Conservation (phyloP, 345 rosid genomes). For the Trapa bicornis region DNA sequence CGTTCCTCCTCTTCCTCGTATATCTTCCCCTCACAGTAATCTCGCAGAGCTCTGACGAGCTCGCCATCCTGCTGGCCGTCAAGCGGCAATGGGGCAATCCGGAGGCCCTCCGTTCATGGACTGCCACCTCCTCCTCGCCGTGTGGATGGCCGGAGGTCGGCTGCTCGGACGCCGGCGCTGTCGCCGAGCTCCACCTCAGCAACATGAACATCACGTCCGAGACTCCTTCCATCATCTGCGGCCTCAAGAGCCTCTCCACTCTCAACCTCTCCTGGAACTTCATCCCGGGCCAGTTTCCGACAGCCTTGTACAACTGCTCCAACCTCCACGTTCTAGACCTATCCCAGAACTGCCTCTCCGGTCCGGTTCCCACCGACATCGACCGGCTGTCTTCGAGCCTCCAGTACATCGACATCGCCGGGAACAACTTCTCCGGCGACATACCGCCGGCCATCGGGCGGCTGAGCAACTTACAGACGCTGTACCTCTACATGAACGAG, state of each 20-base stretch:
- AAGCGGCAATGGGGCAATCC: slow-evolving; percentile 52
- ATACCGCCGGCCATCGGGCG: slow-evolving; percentile 45
- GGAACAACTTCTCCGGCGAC: slow-evolving; percentile 55
- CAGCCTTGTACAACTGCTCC: slow-evolving; percentile 42
- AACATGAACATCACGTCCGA: slow-evolving; percentile 25
- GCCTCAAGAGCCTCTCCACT: slow-evolving; percentile 36
- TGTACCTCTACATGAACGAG: slow-evolving; percentile 28
- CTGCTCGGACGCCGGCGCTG: slow-evolving; percentile 29
- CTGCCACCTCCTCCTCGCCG: slow-evolving; percentile 33
- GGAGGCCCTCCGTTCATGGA: slow-evolving; percentile 47
- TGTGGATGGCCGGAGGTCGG: slow-evolving; percentile 52
- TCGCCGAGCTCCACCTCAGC: slow-evolving; percentile 25
- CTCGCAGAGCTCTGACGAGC: slow-evolving; percentile 34
- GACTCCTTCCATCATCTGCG: slow-evolving; percentile 47
- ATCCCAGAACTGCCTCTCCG: slow-evolving; percentile 51
- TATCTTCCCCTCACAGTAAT: slow-evolving; percentile 26
- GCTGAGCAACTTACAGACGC: slow-evolving; percentile 24
- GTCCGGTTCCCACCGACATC: slow-evolving; percentile 52
- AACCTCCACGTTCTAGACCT: slow-evolving; percentile 46
- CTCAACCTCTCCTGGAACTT: slow-evolving; percentile 33
- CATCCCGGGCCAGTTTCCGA: slow-evolving; percentile 58
- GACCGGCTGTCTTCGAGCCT: slow-evolving; percentile 33
- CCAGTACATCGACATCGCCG: slow-evolving; percentile 29
- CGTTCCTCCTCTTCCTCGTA: slow-evolving; percentile 21
- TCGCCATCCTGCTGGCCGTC: slow-evolving; percentile 35